A percentile compares a stretch with the other conserved stretches of the same genome.
These are phyloP conservation scores for Cryphonectria japonica DNA, from an alignment of 2,329 filamentous ascomycete species.

Conservation along the genomic window DNA sequence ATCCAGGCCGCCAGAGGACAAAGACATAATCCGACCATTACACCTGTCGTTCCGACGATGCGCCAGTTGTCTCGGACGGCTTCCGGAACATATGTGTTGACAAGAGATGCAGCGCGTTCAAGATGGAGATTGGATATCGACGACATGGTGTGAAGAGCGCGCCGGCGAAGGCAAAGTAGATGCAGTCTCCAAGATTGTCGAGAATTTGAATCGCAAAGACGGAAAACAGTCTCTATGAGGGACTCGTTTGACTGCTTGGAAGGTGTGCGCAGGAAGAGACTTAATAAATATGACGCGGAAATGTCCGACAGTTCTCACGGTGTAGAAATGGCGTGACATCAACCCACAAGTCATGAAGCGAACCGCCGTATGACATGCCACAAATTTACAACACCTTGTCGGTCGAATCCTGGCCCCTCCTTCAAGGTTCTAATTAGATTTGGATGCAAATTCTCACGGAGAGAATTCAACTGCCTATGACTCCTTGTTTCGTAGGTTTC, in stretches of 20 bases:
- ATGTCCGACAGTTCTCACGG: neutral
- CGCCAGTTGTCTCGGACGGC: conserved; percentile 24
- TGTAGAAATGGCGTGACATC: conserved; percentile 10
- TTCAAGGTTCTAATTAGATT: neutral
- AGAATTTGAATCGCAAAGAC: neutral
- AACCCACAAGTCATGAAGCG: conserved; percentile 3
- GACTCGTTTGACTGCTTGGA: neutral
- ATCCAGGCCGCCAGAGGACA: conserved; percentile 33
- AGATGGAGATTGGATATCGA: conserved; percentile 14
- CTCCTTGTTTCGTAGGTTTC: neutral
- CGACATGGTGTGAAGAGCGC: neutral
- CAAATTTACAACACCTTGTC: neutral
- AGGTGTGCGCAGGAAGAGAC: neutral
- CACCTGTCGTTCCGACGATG: conserved; percentile 18
- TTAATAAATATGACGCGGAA: neutral
- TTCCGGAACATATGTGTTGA: conserved; percentile 22
- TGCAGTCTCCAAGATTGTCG: neutral
- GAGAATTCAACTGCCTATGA: neutral
- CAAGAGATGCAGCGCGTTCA: conserved; percentile 17
- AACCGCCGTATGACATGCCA: conserved; percentile 1
- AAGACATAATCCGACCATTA: conserved; percentile 22
- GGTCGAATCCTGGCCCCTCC: neutral
- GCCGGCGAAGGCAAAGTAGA: neutral
- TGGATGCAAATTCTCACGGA: neutral
- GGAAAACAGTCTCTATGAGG: neutral